These are phyloP conservation scores for Tephrocybe sp. DNA, from an alignment of 768 basidiomycete species.

Conservation along the genomic window DNA sequence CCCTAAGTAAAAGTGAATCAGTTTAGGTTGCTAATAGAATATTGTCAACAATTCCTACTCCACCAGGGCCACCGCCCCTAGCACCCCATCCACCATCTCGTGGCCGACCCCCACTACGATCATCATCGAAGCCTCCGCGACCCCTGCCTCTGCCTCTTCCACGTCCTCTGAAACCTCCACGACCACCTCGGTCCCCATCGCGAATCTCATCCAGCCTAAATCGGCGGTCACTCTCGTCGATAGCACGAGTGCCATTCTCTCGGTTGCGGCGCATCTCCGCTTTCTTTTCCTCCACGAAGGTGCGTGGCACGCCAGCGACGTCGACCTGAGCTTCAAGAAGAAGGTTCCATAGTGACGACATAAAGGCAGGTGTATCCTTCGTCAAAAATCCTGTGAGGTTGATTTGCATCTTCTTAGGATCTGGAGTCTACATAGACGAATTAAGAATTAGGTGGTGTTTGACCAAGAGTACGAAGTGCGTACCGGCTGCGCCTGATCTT, in stretches of 20 bases:
- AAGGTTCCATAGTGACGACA: conserved; percentile 85
- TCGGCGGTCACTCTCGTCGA: conserved; percentile 73
- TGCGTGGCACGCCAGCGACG: conserved; percentile 84
- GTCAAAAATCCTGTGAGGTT: conserved; percentile 92
- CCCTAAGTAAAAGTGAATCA: conserved; percentile 24
- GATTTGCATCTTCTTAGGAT: conserved; percentile 96
- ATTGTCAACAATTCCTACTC: conserved; percentile 27
- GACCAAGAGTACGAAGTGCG: conserved; percentile 22
- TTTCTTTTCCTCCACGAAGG: conserved; percentile 91
- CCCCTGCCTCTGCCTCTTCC: conserved; percentile 62
- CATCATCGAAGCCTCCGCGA: conserved; percentile 45
- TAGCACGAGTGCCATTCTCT: conserved; percentile 59
- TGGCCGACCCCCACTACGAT: conserved; percentile 51
- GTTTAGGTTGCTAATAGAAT: conserved; percentile 1
- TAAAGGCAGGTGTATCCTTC: conserved; percentile 82
- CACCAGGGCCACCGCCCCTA: conserved; percentile 54
- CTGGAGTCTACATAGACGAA: conserved; percentile 59
- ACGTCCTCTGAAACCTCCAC: conserved; percentile 49
- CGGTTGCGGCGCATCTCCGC: conserved; percentile 78
- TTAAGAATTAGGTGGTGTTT: background rate
- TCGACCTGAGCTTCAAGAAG: conserved; percentile 92
- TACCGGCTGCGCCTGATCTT: conserved; percentile 84
- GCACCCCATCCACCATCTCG: conserved; percentile 70
- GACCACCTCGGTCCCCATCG: conserved; percentile 54
- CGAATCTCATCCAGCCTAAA: conserved; percentile 68